A percentile compares a stretch with the other conserved stretches of the same genome.
Evolutionary conservation across 202 grass and related monocot genomes (phyloP).

Genomic region (Panicum virgatum): DNA sequence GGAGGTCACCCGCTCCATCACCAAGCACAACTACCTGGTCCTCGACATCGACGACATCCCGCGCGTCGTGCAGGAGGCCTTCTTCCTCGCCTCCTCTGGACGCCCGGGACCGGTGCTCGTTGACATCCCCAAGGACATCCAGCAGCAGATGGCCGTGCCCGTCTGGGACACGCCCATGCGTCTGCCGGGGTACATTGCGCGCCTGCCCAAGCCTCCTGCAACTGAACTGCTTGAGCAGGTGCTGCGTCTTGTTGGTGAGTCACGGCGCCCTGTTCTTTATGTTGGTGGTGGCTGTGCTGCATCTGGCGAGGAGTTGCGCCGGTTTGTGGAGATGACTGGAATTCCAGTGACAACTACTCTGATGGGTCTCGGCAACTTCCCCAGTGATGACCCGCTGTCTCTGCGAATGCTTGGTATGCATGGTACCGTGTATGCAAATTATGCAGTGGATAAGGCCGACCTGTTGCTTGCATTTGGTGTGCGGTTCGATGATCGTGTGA

Average conservation of each 20-base stretch:
- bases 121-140: constrained; percentile 93
- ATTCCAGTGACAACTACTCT: constrained; percentile 92
- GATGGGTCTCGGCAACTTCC: constrained; percentile 97
- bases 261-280: constrained; percentile 75
- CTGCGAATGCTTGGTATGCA: constrained; percentile 99
- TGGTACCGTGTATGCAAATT: constrained; percentile 90
- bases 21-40: constrained; percentile 90
- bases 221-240: constrained; percentile 74
- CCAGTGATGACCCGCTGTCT: constrained; percentile 63
- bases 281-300: constrained; percentile 85
- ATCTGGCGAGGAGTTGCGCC: constrained; percentile 70
- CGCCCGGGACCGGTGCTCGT: constrained; percentile 86
- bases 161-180: constrained; percentile 62
- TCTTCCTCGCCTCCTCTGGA: constrained; percentile 73
- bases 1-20: constrained; percentile 92
- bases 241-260: constrained; percentile 69
- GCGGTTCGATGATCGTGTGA: constrained; percentile 92
- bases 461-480: constrained; percentile 95
- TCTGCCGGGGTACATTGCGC: constrained; percentile 75
- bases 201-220: constrained; percentile 77
- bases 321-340: constrained; percentile 73
- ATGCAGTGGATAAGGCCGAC: constrained; percentile 89
- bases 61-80: constrained; percentile 79
- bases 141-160: constrained; percentile 80
- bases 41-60: constrained; percentile 85